These are phyloP conservation scores for Trypanosoma theileri DNA, from an alignment of 208 protist genomes.

Conservation along the genomic window DNA sequence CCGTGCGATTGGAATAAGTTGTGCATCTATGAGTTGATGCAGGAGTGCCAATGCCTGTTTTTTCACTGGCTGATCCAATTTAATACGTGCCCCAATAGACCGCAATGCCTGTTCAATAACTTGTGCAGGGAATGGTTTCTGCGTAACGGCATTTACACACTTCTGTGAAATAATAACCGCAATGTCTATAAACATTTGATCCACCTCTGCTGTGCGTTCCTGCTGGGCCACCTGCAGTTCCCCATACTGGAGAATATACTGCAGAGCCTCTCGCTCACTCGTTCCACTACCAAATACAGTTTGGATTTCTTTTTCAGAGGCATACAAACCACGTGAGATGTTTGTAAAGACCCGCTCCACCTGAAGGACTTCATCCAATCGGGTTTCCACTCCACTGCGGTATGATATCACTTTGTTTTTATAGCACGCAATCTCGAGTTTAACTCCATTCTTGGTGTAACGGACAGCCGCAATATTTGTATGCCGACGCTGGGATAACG, in stretches of 20 bases:
- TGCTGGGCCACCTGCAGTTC: constrained; percentile 97
- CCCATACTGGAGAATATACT: constrained; percentile 95
- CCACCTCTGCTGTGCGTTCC: constrained; percentile 93
- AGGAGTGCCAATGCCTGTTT: constrained; percentile 95
- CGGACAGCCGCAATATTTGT: constrained; percentile 89
- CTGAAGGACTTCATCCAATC: constrained; percentile 90
- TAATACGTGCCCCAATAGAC: constrained; percentile 92
- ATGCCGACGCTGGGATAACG: constrained; percentile 87
- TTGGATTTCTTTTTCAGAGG: constrained; percentile 81
- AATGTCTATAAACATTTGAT: constrained; percentile 96
- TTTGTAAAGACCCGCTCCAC: constrained; percentile 90
- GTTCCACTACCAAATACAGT: constrained; percentile 59
- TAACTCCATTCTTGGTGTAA: constrained; percentile 77
- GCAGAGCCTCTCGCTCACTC: constrained; percentile 72
- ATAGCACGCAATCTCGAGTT: constrained; percentile 91
- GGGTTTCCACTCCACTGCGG: constrained; percentile 75
- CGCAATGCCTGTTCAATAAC: constrained; percentile 95
- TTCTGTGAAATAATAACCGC: constrained; percentile 95
- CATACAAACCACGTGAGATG: constrained; percentile 74
- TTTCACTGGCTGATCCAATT: constrained; percentile 90
- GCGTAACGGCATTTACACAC: constrained; percentile 93
- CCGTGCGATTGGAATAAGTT: constrained; percentile 91
- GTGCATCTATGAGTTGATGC: constrained; percentile 76
- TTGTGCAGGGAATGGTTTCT: constrained; percentile 79
- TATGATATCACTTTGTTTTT: constrained; percentile 93